Evolutionary conservation across 1,284 basidiomycete genomes (phyloP).

Genomic region (Ceratobasidium sp.): DNA sequence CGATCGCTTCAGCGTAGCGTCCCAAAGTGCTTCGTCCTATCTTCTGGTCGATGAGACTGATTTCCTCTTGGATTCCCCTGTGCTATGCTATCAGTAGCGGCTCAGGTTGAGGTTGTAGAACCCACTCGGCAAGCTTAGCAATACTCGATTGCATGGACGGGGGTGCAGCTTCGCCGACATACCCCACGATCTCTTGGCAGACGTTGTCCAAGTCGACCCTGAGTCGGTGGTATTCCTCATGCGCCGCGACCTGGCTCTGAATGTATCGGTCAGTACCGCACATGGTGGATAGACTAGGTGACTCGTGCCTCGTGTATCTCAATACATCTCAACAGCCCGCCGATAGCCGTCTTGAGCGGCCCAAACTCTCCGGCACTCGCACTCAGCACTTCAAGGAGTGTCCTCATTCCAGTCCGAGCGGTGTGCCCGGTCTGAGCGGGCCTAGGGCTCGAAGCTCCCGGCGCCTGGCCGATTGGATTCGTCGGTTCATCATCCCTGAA

Average conservation of each 20-base stretch:
- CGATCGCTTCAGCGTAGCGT: not conserved
- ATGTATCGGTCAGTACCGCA: not conserved
- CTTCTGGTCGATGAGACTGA: not conserved
- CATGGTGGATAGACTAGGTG: not conserved
- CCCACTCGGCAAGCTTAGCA: not conserved
- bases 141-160: not conserved
- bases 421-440: not conserved
- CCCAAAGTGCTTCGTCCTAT: not conserved
- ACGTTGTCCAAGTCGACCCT: too few relatives aligned
- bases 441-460: too few relatives aligned
- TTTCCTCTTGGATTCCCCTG: not conserved
- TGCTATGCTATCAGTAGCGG: too few relatives aligned
- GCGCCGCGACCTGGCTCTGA: too few relatives aligned
- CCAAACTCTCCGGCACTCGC: not conserved
- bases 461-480: too few relatives aligned
- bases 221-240: too few relatives aligned
- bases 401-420: not conserved
- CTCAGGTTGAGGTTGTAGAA: not conserved
- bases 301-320: not conserved
- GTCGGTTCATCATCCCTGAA: too few relatives aligned
- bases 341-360: slow-evolving; percentile 1
- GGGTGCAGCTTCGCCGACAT: not conserved
- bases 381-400: not conserved
- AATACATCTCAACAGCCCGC: not conserved
- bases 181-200: not conserved